Conservation (phyloP, 768 basidiomycete genomes). For the Polyporus arcularius region DNA sequence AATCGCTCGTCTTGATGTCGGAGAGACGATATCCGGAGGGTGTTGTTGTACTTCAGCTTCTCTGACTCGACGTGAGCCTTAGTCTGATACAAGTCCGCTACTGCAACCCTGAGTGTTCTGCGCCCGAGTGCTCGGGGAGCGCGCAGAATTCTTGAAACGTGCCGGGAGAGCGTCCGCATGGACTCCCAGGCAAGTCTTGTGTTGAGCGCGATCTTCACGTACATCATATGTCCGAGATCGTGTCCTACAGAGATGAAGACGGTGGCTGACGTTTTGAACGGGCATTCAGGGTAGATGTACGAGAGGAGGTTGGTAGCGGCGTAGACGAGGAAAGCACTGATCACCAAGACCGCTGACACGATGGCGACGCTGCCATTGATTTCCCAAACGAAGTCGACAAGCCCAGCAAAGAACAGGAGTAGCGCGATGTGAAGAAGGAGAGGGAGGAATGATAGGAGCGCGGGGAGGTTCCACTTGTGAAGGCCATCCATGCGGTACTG, state of each 20-base stretch:
- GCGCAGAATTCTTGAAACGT: no score
- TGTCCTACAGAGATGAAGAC: background rate
- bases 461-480: conserved; percentile 38
- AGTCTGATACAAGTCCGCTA: background rate
- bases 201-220: background rate
- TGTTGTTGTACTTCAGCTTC: background rate
- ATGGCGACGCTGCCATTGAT: conserved; percentile 19
- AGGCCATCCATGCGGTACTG: conserved; percentile 43
- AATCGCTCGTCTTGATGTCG: conserved; percentile 1
- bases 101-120: no score
- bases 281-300: conserved; percentile 13
- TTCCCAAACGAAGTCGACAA: conserved; percentile 44
- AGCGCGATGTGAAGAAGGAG: conserved; percentile 51
- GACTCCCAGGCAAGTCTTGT: background rate
- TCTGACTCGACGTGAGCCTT: background rate
- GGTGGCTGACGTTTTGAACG: conserved; percentile 23
- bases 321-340: conserved; percentile 16
- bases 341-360: conserved; percentile 5
- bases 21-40: background rate
- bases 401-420: conserved; percentile 51
- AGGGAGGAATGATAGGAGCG: conserved; percentile 45
- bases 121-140: no score
- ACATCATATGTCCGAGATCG: background rate
- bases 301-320: conserved; percentile 18
- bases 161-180: background rate